Evolutionary conservation across 2,329 filamentous ascomycete genomes (phyloP).

Genomic region (Hymenoscyphus infarciens): DNA sequence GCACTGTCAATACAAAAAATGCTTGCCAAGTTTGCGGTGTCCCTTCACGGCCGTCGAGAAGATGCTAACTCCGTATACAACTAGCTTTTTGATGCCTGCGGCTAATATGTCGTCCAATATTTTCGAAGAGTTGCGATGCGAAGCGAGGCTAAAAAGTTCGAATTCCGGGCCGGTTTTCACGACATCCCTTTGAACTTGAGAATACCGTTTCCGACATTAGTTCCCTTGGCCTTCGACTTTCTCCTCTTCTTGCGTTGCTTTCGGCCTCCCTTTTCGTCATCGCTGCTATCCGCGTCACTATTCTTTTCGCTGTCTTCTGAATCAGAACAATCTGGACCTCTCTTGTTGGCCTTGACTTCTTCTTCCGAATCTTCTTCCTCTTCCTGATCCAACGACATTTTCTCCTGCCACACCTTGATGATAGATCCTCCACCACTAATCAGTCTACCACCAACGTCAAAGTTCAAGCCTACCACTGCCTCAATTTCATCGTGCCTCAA

Average conservation of each 20-base stretch:
- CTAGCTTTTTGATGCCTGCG: background rate
- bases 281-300: slow-evolving; percentile 24
- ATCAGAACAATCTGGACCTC: slow-evolving; percentile 22
- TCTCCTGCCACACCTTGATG: slow-evolving; percentile 87
- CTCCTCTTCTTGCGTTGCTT: slow-evolving; percentile 32
- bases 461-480: slow-evolving; percentile 74
- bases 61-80: background rate
- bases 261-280: slow-evolving; percentile 27
- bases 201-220: slow-evolving; percentile 32
- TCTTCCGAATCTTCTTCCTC: slow-evolving; percentile 45
- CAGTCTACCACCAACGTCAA: slow-evolving; percentile 81
- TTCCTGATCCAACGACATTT: slow-evolving; percentile 50
- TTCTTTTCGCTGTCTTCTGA: slow-evolving; percentile 28
- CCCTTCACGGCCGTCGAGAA: background rate
- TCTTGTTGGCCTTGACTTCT: slow-evolving; percentile 39
- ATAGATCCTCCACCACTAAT: slow-evolving; percentile 83
- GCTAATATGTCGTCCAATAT: background rate
- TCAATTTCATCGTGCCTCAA: slow-evolving; percentile 80
- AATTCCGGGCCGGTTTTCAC: background rate
- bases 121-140: background rate
- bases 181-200: slow-evolving; percentile 33
- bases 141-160: background rate
- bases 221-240: slow-evolving; percentile 33
- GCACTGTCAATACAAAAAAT: background rate
- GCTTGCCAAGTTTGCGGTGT: background rate